These are phyloP conservation scores for Diplotaxis tenuifolia DNA, from an alignment of 345 rosid genomes.

Conservation along the genomic window DNA sequence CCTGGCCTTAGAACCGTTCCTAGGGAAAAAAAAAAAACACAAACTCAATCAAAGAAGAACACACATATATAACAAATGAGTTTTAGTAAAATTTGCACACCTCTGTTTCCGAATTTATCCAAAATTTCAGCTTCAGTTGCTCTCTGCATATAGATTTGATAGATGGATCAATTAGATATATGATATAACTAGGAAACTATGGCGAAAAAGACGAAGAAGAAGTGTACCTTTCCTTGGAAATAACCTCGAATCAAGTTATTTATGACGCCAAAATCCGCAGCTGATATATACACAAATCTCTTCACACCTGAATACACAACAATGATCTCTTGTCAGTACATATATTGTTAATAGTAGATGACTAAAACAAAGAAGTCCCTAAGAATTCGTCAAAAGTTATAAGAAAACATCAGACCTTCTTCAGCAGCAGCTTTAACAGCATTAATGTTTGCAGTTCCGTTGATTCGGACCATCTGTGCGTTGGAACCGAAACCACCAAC, in stretches of 20 bases:
- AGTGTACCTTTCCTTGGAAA: conserved; percentile 64
- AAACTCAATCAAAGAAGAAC: neutral
- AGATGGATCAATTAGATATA: neutral
- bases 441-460: conserved; percentile 62
- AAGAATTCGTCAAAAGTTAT: neutral
- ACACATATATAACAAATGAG: neutral
- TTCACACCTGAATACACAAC: conserved; percentile 47
- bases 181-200: neutral
- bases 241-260: conserved; percentile 49
- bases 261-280: conserved; percentile 61
- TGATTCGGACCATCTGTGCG: conserved; percentile 50
- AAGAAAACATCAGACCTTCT: conserved; percentile 36
- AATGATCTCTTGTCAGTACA: neutral
- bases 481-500: conserved; percentile 67
- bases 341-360: neutral
- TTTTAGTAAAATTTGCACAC: conserved; percentile 27
- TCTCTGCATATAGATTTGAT: conserved; percentile 43
- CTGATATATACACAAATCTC: conserved; percentile 58
- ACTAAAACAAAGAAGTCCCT: neutral
- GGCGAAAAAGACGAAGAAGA: neutral
- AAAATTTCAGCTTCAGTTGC: conserved; percentile 55
- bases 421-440: conserved; percentile 56
- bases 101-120: conserved; percentile 43
- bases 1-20: conserved; percentile 63
- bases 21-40: conserved; percentile 15